Conservation (phyloP, 1,284 basidiomycete species). For the Pholiota adiposa region DNA sequence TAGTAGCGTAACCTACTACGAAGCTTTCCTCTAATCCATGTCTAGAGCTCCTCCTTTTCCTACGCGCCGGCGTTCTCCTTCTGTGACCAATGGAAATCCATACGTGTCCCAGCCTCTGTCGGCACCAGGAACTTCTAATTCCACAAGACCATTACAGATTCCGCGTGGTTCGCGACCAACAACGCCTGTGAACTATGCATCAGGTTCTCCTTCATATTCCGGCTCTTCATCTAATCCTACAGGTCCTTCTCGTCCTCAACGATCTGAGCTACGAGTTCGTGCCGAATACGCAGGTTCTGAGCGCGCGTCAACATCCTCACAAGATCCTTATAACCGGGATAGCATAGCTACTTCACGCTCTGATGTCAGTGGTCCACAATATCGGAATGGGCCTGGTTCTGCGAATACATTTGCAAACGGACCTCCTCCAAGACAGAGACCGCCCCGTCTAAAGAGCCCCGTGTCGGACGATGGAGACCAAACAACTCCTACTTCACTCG, state of each 20-base stretch:
- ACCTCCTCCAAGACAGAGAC: conserved; percentile 18
- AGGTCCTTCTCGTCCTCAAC: conserved; percentile 58
- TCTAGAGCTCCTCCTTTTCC: conserved; percentile 60
- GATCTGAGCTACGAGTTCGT: conserved; percentile 56
- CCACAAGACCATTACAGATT: conserved; percentile 59
- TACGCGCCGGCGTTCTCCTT: conserved; percentile 46
- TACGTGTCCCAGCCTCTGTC: conserved; percentile 34
- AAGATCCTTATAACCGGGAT: conserved; percentile 38
- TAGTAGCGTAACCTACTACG: not conserved
- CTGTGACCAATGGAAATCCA: conserved; percentile 36
- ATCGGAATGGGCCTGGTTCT: conserved; percentile 16
- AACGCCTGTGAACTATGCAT: conserved; percentile 44
- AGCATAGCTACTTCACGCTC: conserved; percentile 46
- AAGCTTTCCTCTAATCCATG: conserved; percentile 40
- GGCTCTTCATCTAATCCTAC: conserved; percentile 42
- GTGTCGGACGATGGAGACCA: conserved; percentile 38
- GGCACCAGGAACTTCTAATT: conserved; percentile 31
- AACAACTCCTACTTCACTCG: conserved; percentile 53
- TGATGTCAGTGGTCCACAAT: conserved; percentile 32
- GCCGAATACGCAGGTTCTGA: conserved; percentile 50
- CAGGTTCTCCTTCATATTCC: conserved; percentile 36
- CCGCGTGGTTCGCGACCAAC: conserved; percentile 49
- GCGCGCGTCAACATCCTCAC: conserved; percentile 39
- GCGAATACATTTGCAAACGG: conserved; percentile 14
- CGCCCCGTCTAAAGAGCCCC: conserved; percentile 39